Base-by-base conservation (phyloP, 495 filamentous ascomycete species). In the Hamigera avellanea region DNA sequence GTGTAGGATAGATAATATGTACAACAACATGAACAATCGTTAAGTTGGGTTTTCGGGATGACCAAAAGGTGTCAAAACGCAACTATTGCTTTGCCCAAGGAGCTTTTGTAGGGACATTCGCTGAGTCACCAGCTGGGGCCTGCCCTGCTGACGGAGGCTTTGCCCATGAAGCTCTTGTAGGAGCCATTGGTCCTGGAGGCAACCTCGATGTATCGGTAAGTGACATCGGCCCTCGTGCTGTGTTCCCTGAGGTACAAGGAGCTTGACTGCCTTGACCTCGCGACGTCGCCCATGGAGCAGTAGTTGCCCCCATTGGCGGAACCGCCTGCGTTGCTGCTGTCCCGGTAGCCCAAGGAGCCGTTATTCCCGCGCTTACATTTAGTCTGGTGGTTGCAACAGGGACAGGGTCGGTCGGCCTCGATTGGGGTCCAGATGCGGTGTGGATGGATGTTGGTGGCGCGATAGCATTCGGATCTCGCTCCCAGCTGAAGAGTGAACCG, bases 401-500 rank as follows among this genome's bases (percentile, higher is more conserved):
- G 6, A 42, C 36, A 9, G 40, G 35, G 26, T 54, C 48, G 30
- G 50, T 46, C 13, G 52, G 50, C 12, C 53, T 52, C 14, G 75
- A 37, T 35, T 55, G 50, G 4, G 57, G 77, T 43, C 80, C 77
- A 40, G 68, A 78, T 14, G 63, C 52, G 35, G 73, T 62, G 49
- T 88, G 79, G 0, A 73, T 54, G 12, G 70, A 67, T 7, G 59
- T 41, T 12, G 54, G 51, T 1, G 68, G 64, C 1, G 46, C 37
- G 2, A 59, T 33, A 0, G 80, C 79, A 38, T 70, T 60, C 0
- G 83, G 80, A 49, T 93, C 80, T 32, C 59, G 61, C 10, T 91
- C 82, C 83, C 84, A 94, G 40, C 67, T 74, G 53, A 93, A 91
- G 8, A 95, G 58, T 19, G 78, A 82, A 19, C 88, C 88, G 41